These are phyloP conservation scores for Pythium vanterpoolii DNA, from an alignment of 352 stramenopile species.

Conservation along the genomic window DNA sequence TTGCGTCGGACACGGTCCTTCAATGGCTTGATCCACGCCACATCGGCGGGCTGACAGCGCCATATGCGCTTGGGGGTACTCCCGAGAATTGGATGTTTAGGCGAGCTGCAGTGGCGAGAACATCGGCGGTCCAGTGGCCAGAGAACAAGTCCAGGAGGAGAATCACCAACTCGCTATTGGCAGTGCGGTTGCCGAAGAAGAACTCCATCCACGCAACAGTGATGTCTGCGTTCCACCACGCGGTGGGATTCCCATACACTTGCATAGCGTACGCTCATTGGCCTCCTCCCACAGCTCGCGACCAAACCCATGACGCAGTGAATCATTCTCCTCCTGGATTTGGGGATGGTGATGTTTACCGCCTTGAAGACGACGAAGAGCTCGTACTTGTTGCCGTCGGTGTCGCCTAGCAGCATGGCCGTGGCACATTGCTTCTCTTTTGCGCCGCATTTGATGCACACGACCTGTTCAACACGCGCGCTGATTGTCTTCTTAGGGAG, in stretches of 20 bases:
- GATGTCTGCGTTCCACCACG: conserved; percentile 27
- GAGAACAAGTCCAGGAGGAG: conserved; percentile 31
- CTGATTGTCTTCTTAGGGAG: conserved; percentile 15
- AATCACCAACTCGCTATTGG: conserved; percentile 19
- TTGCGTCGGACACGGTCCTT: no score
- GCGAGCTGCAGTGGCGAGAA: no score
- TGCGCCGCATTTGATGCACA: conserved; percentile 21
- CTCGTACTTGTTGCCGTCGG: conserved; percentile 24
- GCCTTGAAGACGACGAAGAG: conserved; percentile 30
- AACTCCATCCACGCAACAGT: conserved; percentile 26
- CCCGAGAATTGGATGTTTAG: no score
- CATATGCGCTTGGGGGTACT: no score
- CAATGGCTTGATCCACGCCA: no score
- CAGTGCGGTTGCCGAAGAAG: conserved; percentile 24
- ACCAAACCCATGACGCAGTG: conserved; percentile 10
- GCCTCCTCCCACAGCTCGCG: conserved; percentile 13
- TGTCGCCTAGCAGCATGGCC: conserved; percentile 27
- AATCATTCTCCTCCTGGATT: conserved; percentile 15
- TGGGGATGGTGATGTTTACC: conserved; percentile 1
- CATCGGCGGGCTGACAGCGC: no score
- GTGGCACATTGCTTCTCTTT: conserved; percentile 30
- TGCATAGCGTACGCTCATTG: conserved; percentile 7
- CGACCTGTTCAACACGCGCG: not conserved
- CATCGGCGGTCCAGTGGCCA: not conserved
- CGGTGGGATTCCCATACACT: conserved; percentile 24